Percentiles rank a stretch among this genome's conserved stretches.
Evolutionary conservation across 2,329 filamentous ascomycete genomes (phyloP).

Genomic region (Bretziella fagacearum): DNA sequence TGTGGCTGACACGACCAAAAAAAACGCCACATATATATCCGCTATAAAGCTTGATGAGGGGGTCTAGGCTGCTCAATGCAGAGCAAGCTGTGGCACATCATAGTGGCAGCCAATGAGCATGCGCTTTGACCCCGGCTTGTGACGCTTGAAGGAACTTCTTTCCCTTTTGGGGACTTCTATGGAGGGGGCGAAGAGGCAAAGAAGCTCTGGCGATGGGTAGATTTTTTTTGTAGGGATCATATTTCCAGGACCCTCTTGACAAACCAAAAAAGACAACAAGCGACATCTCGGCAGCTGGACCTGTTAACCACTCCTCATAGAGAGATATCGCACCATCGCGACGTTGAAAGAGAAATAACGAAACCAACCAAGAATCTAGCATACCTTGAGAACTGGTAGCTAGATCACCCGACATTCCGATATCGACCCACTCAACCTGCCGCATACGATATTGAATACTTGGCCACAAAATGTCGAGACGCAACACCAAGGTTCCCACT

Average conservation of each 20-base stretch:
- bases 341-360: too few relatives aligned
- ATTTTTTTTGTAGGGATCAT: neutral
- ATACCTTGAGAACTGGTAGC: too few relatives aligned
- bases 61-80: neutral
- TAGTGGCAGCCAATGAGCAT: neutral
- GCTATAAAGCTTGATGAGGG: neutral
- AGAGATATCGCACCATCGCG: too few relatives aligned
- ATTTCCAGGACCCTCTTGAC: neutral
- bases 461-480: slow-evolving; percentile 27
- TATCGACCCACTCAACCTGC: slow-evolving; percentile 4
- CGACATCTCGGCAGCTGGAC: too few relatives aligned
- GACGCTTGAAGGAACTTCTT: neutral
- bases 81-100: neutral
- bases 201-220: neutral
- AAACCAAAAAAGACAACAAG: too few relatives aligned
- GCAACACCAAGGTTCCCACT: slow-evolving; percentile 36
- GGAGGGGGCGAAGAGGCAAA: neutral
- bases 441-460: neutral
- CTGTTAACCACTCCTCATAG: too few relatives aligned
- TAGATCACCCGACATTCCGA: neutral
- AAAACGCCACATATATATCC: neutral
- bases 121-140: neutral
- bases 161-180: neutral
- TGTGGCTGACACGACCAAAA: neutral
- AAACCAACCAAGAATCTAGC: too few relatives aligned